Conservation (phyloP, 768 basidiomycete species). For the Lentinula edodes region DNA sequence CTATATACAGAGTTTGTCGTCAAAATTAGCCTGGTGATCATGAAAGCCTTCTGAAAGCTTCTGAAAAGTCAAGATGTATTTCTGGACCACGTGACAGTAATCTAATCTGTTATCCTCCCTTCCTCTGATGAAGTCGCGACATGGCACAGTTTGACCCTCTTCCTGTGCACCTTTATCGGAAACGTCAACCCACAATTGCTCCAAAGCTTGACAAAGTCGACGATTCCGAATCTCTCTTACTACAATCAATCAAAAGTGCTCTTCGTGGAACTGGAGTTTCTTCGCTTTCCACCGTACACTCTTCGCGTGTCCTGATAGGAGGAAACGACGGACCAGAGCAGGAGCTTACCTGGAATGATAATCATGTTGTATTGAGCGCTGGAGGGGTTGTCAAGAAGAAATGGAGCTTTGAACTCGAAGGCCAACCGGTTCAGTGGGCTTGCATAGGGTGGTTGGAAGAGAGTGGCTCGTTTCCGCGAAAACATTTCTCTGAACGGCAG, state of each 20-base stretch:
- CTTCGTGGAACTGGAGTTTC: conserved; percentile 50
- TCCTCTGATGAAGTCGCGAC: not conserved
- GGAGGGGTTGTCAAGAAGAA: conserved; percentile 67
- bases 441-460: conserved; percentile 68
- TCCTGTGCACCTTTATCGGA: not conserved
- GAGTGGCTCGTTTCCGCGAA: conserved; percentile 20
- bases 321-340: conserved; percentile 44
- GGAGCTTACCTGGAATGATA: conserved; percentile 67
- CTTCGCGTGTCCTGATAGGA: conserved; percentile 31
- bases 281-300: conserved; percentile 34
- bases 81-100: not conserved
- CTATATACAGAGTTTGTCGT: too few species aligned
- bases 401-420: conserved; percentile 72
- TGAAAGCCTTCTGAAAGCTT: too few species aligned
- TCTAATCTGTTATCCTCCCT: not conserved
- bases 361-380: conserved; percentile 54
- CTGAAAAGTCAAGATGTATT: too few species aligned
- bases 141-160: conserved; percentile 4
- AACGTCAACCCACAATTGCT: not conserved
- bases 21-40: too few species aligned
- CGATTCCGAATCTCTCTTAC: conserved; percentile 30
- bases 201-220: not conserved
- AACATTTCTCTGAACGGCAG: conserved; percentile 22
- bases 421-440: conserved; percentile 71
- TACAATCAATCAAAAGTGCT: conserved; percentile 54